Conservation (phyloP, 305 asterid genomes). For the Solanum aculeatissimum region DNA sequence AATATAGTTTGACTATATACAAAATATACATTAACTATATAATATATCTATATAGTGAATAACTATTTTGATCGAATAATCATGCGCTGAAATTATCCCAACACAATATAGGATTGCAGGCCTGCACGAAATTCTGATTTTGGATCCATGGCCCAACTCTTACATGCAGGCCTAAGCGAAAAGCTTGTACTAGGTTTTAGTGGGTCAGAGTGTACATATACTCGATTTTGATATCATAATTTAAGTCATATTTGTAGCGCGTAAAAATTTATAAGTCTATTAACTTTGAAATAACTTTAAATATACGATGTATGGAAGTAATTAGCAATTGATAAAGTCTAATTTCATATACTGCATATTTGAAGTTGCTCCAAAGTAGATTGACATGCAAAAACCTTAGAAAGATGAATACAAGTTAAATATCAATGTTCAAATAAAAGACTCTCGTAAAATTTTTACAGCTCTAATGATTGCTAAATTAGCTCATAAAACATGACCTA, state of each 20-base stretch:
- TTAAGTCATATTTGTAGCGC: neutral
- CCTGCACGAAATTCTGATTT: neutral
- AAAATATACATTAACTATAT: no score
- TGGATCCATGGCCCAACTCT: neutral
- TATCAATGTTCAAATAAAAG: neutral
- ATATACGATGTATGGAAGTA: neutral
- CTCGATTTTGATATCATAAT: neutral
- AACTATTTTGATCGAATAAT: no score
- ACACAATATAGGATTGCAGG: no score
- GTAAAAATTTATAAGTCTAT: no score
- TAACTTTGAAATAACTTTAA: neutral
- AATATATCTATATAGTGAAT: no score
- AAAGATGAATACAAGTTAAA: neutral
- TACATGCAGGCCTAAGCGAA: neutral
- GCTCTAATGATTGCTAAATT: neutral
- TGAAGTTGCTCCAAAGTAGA: neutral
- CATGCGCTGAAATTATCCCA: no score
- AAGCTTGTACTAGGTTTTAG: neutral
- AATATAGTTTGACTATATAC: no score
- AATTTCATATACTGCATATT: neutral
- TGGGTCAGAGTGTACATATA: neutral
- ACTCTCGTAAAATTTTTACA: no score
- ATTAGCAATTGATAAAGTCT: no score
- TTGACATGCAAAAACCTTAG: rapidly evolving
- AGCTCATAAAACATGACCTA: neutral